Conservation (phyloP, 2,329 filamentous ascomycete genomes). For the Rhinocladiella mackenziei region DNA sequence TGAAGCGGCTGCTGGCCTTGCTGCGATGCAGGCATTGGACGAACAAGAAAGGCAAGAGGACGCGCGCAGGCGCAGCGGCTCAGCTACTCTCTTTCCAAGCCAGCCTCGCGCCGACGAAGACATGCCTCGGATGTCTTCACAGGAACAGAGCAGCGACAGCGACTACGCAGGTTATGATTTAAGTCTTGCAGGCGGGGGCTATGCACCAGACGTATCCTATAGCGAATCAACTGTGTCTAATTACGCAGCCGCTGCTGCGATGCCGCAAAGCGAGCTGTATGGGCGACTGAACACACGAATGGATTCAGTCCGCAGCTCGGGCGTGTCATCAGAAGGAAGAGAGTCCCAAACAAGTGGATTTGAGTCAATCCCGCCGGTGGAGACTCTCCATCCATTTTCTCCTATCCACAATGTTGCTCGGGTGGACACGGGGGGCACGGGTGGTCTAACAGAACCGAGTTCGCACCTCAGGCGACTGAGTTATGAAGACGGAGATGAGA, state of each 20-base stretch:
- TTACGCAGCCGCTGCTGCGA: slow-evolving; percentile 23
- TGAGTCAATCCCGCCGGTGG: slow-evolving; percentile 45
- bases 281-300: slow-evolving; percentile 25
- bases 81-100: slow-evolving; percentile 30
- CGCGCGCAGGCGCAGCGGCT: slow-evolving; percentile 54
- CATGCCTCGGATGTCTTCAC: slow-evolving; percentile 30
- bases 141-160: slow-evolving; percentile 60
- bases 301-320: slow-evolving; percentile 30
- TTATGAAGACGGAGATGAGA: slow-evolving; percentile 90
- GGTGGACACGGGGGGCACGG: slow-evolving; percentile 86
- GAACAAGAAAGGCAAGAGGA: slow-evolving; percentile 62
- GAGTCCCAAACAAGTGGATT: slow-evolving; percentile 30
- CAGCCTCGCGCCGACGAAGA: slow-evolving; percentile 35
- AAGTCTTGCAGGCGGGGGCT: slow-evolving; percentile 68
- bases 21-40: slow-evolving; percentile 80
- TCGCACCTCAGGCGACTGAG: slow-evolving; percentile 65
- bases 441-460: slow-evolving; percentile 73
- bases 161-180: slow-evolving; percentile 71
- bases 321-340: slow-evolving; percentile 28
- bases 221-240: slow-evolving; percentile 46
- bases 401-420: slow-evolving; percentile 56
- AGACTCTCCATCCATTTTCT: slow-evolving; percentile 56
- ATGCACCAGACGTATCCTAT: slow-evolving; percentile 58
- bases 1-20: slow-evolving; percentile 77
- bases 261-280: slow-evolving; percentile 23